These are phyloP conservation scores for Cryptosporidium xiaoi DNA, from an alignment of 169 alveolate genomes.

Conservation along the genomic window DNA sequence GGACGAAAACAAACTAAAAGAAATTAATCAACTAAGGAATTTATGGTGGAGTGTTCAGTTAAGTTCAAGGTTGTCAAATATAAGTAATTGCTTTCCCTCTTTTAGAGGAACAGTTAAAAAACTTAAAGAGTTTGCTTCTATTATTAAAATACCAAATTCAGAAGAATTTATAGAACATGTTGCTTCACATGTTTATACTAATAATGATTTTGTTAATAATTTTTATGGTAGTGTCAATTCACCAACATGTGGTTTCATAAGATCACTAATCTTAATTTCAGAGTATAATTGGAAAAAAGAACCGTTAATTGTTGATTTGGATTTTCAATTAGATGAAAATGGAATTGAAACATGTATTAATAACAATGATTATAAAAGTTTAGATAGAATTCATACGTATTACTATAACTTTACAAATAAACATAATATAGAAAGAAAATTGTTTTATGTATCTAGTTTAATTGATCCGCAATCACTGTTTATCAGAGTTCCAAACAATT, in stretches of 20 bases:
- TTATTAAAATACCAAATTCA: constrained; percentile 22
- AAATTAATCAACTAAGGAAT: constrained; percentile 12
- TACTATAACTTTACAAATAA: constrained; percentile 10
- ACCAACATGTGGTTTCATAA: constrained; percentile 55
- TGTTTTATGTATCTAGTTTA: constrained; percentile 39
- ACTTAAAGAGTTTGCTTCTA: constrained; percentile 47
- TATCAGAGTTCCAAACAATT: constrained; percentile 36
- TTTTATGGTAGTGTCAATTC: constrained; percentile 7
- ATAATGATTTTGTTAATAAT: constrained; percentile 5
- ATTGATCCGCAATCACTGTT: constrained; percentile 65
- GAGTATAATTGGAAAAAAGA: constrained; percentile 47
- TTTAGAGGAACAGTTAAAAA: constrained; percentile 41
- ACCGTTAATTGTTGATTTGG: constrained; percentile 46
- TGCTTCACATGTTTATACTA: constrained; percentile 50
- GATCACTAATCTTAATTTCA: constrained; percentile 41
- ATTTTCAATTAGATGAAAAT: constrained; percentile 34
- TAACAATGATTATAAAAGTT: constrained; percentile 1
- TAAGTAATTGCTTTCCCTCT: constrained; percentile 51
- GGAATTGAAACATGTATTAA: neutral
- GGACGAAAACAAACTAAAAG: neutral
- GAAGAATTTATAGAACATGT: constrained; percentile 62
- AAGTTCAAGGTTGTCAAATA: constrained; percentile 14
- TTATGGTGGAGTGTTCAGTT: constrained; percentile 56
- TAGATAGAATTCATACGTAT: constrained; percentile 37
- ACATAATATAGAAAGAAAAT: constrained; percentile 1